Evolutionary conservation across 169 alveolate genomes (phyloP).

Genomic region (Eimeria maxima): DNA sequence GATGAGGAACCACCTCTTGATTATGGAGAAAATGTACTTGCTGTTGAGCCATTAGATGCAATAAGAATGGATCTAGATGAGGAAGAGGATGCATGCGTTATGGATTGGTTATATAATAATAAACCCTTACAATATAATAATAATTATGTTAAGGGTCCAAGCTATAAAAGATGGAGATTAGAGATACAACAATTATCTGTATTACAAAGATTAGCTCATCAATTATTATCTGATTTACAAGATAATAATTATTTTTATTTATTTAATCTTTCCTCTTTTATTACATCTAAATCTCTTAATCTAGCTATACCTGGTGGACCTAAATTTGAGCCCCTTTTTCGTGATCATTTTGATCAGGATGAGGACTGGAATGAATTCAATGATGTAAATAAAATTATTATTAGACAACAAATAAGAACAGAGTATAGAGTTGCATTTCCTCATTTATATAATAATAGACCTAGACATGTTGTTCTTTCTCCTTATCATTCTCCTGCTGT

Average conservation of each 20-base stretch:
- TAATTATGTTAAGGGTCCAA: conserved; percentile 92
- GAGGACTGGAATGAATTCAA: conserved; percentile 99
- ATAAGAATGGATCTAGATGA: conserved; percentile 99
- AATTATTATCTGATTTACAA: conserved; percentile 97
- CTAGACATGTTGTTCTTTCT: conserved; percentile 93
- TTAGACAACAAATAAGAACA: conserved; percentile 96
- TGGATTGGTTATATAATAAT: conserved; percentile 98
- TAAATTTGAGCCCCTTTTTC: conserved; percentile 99
- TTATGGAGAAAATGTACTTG: conserved; percentile 98
- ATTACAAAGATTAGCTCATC: conserved; percentile 98
- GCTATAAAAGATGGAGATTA: conserved; percentile 97
- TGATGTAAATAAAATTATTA: conserved; percentile 98
- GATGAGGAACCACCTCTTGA: conserved; percentile 99
- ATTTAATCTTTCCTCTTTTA: conserved; percentile 98
- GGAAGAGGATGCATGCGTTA: conserved; percentile 99
- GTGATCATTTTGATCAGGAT: conserved; percentile 98
- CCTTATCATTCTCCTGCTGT: conserved; percentile 92
- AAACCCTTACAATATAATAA: conserved; percentile 86
- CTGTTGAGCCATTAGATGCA: conserved; percentile 99
- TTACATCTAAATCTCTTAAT: conserved; percentile 99
- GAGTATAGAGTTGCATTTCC: conserved; percentile 99
- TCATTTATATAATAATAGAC: conserved; percentile 96
- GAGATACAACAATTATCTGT: conserved; percentile 98
- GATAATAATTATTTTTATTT: conserved; percentile 98
- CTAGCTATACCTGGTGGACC: conserved; percentile 99